Evolutionary conservation across 2,329 filamentous ascomycete species (phyloP).

Genomic region (Stachybotrys echinatus): DNA sequence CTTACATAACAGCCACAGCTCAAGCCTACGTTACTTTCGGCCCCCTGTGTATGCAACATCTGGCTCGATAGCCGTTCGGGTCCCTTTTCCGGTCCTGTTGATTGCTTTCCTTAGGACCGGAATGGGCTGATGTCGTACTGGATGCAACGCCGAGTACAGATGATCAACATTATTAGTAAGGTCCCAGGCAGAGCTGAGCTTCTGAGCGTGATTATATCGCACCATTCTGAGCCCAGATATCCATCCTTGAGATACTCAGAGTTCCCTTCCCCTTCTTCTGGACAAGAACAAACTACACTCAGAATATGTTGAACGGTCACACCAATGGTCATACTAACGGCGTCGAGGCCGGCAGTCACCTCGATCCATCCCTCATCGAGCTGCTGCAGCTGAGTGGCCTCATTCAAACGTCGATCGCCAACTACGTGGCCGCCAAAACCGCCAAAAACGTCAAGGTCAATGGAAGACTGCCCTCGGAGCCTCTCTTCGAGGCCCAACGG

Average conservation of each 20-base stretch:
- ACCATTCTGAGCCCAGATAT: too few relatives aligned
- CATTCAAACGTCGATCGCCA: slow-evolving; percentile 10
- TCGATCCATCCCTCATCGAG: background rate
- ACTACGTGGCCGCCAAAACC: slow-evolving; percentile 1
- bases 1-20: background rate
- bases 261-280: too few relatives aligned
- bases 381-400: slow-evolving; percentile 12
- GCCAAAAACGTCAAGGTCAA: background rate
- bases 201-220: too few relatives aligned
- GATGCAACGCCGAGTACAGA: too few relatives aligned
- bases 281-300: too few relatives aligned
- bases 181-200: too few relatives aligned
- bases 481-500: slow-evolving; percentile 25
- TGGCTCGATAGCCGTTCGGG: too few relatives aligned
- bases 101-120: too few relatives aligned
- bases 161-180: too few relatives aligned
- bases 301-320: too few relatives aligned
- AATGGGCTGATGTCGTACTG: too few relatives aligned
- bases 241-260: too few relatives aligned
- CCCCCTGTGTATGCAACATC: background rate
- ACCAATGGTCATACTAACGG: background rate
- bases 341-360: background rate
- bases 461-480: background rate
- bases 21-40: background rate
- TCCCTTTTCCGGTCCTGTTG: background rate